A percentile compares a stretch with the other conserved stretches of the same genome.
phyloP scores from a whole-genome alignment of 805 yeast genomes.

The Candida manassasensis region DNA sequence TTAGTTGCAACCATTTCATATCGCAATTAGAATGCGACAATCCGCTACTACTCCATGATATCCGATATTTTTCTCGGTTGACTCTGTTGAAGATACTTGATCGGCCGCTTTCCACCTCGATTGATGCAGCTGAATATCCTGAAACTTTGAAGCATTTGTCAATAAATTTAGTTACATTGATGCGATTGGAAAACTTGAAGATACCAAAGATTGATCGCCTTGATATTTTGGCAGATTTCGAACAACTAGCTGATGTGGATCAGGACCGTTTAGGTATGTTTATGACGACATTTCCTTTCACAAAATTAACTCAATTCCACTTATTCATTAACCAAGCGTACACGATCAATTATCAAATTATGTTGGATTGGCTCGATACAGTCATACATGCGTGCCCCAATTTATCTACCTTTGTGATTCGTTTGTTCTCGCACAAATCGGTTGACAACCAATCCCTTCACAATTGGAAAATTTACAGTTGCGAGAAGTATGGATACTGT shows the following conservation, averaged over 20 bases:
- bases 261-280: conserved; percentile 3
- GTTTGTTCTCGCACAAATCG: not conserved
- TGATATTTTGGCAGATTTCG: conserved; percentile 18
- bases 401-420: not conserved
- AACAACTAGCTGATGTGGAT: conserved; percentile 10
- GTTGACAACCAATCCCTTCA: not conserved
- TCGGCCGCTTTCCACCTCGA: not conserved
- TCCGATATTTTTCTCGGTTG: conserved; percentile 17
- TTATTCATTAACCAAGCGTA: conserved; percentile 7
- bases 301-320: conserved; percentile 5
- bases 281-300: not conserved
- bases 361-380: conserved; percentile 4
- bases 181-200: not conserved
- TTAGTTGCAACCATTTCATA: conserved; percentile 16
- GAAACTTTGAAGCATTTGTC: conserved; percentile 12
- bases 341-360: conserved; percentile 3
- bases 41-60: conserved; percentile 11
- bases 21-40: conserved; percentile 22
- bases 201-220: conserved; percentile 9
- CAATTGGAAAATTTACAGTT: conserved; percentile 4
- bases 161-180: conserved; percentile 13
- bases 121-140: not conserved
- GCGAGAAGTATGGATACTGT: conserved; percentile 2
- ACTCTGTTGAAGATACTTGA: conserved; percentile 19
- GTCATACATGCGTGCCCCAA: not conserved